Base-by-base conservation (phyloP, 164 flowering plant genomes). In the Buxus sempervirens region DNA sequence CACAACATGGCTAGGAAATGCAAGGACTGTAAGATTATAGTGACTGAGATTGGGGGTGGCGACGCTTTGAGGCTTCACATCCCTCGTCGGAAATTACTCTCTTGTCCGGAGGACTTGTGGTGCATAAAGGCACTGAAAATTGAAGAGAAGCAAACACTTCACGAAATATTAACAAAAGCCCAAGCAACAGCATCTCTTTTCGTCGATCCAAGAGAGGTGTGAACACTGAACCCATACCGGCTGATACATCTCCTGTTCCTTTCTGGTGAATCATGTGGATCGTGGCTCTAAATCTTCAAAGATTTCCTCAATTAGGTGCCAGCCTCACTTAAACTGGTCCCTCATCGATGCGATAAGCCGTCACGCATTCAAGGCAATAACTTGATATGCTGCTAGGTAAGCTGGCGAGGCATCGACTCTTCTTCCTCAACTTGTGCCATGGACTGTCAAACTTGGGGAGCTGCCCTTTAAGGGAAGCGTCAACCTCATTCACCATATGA, bases 151-250 rank as follows among this genome's bases (percentile, higher is more conserved):
- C 36, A 58, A 2, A n/a, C 15, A 16, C 42, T 66, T 13, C 32
- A 53, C 60, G 76, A 76, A n/a, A n/a, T n/a, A 20, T 28, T 72
- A 67, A 75, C 74, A 20, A 72, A 25, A 62, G 61, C 58, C 54
- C 69, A 76, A 53, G 70, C 70, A n/a, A 48, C 67, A 48, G 57
- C 68, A 41, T 27, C 79, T 32, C 80, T 83, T 68, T 83, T 83
- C 70, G 84, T 83, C 68, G 87, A 83, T 75, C 87, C 85, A 12
- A 81, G 87, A 68, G 87, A 81, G 64, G 82, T 83, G 6, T 83
- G 68, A 78, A 20, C 45, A 41, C 5, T 41, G 12, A 5, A 5
- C 76, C 45, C 45, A 41, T 12, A 5, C 12, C 5, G 12, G 45
- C 45, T 41, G 12, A 5, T 41, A 41, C 12, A 12, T 13, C 59